These are phyloP conservation scores for Penicillium glabrum DNA, from an alignment of 2,329 filamentous ascomycete species.

Conservation along the genomic window DNA sequence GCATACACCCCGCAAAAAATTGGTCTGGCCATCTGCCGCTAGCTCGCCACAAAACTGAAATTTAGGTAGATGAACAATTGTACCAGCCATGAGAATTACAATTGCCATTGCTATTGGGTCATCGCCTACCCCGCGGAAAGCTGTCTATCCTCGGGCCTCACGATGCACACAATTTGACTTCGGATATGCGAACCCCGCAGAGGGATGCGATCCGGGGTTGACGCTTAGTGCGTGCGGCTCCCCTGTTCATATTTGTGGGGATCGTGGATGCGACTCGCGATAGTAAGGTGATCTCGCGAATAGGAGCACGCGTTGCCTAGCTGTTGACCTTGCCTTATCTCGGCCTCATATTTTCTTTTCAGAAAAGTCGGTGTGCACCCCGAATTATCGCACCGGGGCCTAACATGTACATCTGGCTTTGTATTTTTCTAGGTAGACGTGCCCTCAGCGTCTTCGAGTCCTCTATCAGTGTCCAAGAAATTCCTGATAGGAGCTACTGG, in stretches of 20 bases:
- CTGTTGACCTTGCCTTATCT: background rate
- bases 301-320: background rate
- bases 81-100: background rate
- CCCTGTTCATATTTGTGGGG: conserved; percentile 10
- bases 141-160: background rate
- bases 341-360: background rate
- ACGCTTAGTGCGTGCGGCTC: conserved; percentile 11
- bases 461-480: background rate
- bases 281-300: conserved; percentile 2
- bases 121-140: conserved; percentile 7
- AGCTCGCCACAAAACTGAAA: background rate
- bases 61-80: background rate
- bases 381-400: background rate
- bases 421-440: background rate
- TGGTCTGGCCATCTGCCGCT: background rate
- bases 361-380: background rate
- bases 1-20: background rate
- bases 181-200: conserved; percentile 1
- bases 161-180: conserved; percentile 4
- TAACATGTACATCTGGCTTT: background rate
- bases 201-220: conserved; percentile 8
- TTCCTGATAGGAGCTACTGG: background rate
- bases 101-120: background rate
- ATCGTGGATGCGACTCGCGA: background rate
- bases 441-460: background rate